phyloP scores from a whole-genome alignment of 352 stramenopile species.

The Plasmopara viticola region DNA sequence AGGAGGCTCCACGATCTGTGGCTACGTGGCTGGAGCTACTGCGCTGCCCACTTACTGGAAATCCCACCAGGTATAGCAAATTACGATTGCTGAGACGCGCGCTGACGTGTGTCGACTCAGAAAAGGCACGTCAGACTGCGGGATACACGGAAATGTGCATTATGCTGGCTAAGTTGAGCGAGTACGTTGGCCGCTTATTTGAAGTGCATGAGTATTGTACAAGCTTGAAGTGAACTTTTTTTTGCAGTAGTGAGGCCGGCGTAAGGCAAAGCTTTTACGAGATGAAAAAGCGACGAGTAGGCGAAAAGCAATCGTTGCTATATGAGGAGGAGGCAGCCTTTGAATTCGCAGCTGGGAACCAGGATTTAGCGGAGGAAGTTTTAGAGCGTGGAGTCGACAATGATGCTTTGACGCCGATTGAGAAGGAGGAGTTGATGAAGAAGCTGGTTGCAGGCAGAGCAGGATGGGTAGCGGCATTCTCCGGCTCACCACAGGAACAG shows the following conservation, averaged over 20 bases:
- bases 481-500: slow-evolving; percentile 26
- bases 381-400: slow-evolving; percentile 44
- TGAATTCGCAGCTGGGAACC: slow-evolving; percentile 40
- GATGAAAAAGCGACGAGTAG: slow-evolving; percentile 53
- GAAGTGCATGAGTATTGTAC: slow-evolving; percentile 1
- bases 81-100: slow-evolving; percentile 39
- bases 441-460: slow-evolving; percentile 27
- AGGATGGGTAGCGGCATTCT: slow-evolving; percentile 24
- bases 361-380: slow-evolving; percentile 47
- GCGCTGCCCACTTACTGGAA: slow-evolving; percentile 34
- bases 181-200: slow-evolving; percentile 18
- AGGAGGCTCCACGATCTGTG: slow-evolving; percentile 36
- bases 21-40: slow-evolving; percentile 53
- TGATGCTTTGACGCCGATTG: slow-evolving; percentile 24
- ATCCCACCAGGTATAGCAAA: slow-evolving; percentile 36
- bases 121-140: slow-evolving; percentile 18
- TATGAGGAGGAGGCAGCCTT: slow-evolving; percentile 70
- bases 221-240: background rate
- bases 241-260: slow-evolving; percentile 35
- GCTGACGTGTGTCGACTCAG: slow-evolving; percentile 31
- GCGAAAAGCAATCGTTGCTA: slow-evolving; percentile 34
- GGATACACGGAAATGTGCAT: slow-evolving; percentile 63
- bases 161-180: slow-evolving; percentile 43
- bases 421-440: slow-evolving; percentile 40
- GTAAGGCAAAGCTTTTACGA: slow-evolving; percentile 45